Evolutionary conservation across 176 grass and related monocot genomes (phyloP), one percentile per base, ranked within the genome.

Genomic region (Saccharum spontaneum): DNA sequence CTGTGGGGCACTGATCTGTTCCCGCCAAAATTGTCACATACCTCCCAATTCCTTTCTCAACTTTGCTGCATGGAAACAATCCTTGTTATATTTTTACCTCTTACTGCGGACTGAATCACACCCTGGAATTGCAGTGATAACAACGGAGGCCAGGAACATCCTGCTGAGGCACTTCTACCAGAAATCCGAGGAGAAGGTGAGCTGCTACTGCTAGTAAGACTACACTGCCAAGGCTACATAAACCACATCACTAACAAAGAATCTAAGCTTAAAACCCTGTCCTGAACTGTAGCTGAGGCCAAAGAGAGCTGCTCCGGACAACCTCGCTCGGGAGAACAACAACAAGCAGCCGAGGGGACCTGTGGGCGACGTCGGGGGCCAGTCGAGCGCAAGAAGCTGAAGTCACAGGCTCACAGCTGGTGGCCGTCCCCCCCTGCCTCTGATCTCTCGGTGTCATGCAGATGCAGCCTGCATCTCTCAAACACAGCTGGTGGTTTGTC

Each of bases 111-210:
- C 14, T 69, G 44, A 11, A 50, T 74, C 16, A 31, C 26, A 9
- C 24, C 76, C 10, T 48, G 43, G 1, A 64, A 75, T 81, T 89
- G 79, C 79, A 95, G 93, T 98, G 65, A 98, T 98, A 85, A 87
- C 89, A 65, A 95, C 89, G 10, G 95, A 95, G 78, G 48, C 85
- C 48, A 93, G 83, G 85, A 95, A 95, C 85, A 98, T 98, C 79
- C 83, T 95, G 44, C 20, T 95, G 84, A 88, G 89, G 79, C 89
- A 95, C 69, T 93, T 98, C 26, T 95, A 95, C 54, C 41, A 92
- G 22, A 95, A 92, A 73, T 94, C 89, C 0, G 93, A 94, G 74
- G 93, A 98, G 74, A 93, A 98, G 95, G 93, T 98, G 36, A 79
- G 59, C 38, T 55, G 68, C 39, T 39, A 83, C 44, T 63, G 68